Conservation (phyloP, 768 basidiomycete species). For the Tylopilus balloui region DNA sequence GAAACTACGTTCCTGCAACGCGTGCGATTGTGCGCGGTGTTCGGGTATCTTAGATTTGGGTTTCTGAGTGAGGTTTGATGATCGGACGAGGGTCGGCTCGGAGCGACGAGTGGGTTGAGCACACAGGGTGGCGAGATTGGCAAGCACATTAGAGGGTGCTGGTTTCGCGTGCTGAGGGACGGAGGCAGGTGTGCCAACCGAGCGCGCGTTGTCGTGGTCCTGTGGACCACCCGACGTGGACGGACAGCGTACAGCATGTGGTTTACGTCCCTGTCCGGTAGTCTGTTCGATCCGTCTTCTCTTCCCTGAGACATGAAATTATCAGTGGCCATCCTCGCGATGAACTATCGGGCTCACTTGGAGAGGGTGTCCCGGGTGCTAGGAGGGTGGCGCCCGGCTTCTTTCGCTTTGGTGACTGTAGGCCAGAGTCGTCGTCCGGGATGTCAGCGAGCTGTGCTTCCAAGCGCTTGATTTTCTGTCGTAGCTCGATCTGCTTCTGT, state of each 20-base stretch:
- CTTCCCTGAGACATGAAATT: conserved; percentile 25
- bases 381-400: conserved; percentile 35
- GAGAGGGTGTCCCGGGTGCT: conserved; percentile 57
- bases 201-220: conserved; percentile 10
- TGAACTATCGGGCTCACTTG: conserved; percentile 44
- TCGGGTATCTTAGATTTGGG: conserved; percentile 12
- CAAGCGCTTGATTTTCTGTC: conserved; percentile 50
- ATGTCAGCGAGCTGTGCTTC: conserved; percentile 49
- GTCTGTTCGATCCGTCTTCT: conserved; percentile 43
- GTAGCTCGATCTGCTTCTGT: conserved; percentile 45
- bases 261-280: conserved; percentile 19
- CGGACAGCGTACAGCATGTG: conserved; percentile 6
- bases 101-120: conserved; percentile 16
- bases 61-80: conserved; percentile 22
- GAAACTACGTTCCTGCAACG: conserved; percentile 7
- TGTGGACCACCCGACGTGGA: conserved; percentile 14
- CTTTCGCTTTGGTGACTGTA: conserved; percentile 48
- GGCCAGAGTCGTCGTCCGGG: conserved; percentile 22
- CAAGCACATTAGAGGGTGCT: conserved; percentile 50
- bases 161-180: conserved; percentile 27
- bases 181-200: conserved; percentile 2
- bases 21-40: background rate
- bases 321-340: background rate
- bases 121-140: conserved; percentile 43
- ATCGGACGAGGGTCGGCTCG: conserved; percentile 20